Conservation (phyloP, 1,284 basidiomycete genomes). For the Ganoderma multipileum region DNA sequence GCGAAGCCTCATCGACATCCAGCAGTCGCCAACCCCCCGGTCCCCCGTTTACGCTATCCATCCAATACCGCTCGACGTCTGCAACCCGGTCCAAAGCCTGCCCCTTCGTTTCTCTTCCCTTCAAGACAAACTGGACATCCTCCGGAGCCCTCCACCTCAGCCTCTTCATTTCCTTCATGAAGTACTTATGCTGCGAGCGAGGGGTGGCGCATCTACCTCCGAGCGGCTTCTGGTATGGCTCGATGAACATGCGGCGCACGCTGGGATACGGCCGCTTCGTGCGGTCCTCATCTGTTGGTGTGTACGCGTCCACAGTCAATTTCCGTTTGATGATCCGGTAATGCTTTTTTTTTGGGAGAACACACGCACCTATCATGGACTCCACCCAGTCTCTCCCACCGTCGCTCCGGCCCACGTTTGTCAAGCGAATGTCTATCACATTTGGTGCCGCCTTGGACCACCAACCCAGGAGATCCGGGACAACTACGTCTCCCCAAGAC, state of each 20-base stretch:
- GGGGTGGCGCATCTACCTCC: neutral
- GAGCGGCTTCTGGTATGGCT: neutral
- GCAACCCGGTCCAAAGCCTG: neutral
- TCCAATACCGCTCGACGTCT: neutral
- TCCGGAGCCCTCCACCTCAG: neutral
- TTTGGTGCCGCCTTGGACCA: neutral
- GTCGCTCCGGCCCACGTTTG: neutral
- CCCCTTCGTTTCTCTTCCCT: neutral
- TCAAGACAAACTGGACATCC: neutral
- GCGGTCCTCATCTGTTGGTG: neutral
- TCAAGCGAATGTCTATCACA: neutral
- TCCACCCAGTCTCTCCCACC: neutral
- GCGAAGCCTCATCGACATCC: neutral
- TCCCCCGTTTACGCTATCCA: neutral
- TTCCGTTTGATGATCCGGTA: neutral
- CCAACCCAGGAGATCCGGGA: neutral
- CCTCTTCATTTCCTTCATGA: neutral
- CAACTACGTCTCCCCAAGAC: neutral
- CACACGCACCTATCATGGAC: neutral
- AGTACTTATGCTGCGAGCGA: neutral
- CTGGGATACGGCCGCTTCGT: slow-evolving; percentile 3
- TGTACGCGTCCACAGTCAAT: neutral
- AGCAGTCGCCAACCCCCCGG: neutral
- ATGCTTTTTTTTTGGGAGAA: neutral
- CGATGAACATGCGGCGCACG: neutral